phyloP scores from a whole-genome alignment of 2,329 filamentous ascomycete species.

The Peltaster fructicola region DNA sequence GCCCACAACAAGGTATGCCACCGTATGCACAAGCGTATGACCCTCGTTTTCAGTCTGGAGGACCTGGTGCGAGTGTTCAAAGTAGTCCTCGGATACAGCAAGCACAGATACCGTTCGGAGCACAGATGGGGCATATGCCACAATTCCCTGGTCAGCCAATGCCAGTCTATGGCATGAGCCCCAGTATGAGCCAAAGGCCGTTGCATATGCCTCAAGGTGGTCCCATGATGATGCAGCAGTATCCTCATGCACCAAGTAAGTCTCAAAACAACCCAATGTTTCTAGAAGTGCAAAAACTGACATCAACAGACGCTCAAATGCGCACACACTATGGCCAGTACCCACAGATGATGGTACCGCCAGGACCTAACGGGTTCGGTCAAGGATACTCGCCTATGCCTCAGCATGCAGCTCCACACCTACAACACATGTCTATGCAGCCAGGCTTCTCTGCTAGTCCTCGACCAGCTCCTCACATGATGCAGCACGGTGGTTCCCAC shows the following conservation, averaged over 20 bases:
- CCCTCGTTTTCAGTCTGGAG: conserved; percentile 71
- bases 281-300: conserved; percentile 26
- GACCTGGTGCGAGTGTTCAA: conserved; percentile 53
- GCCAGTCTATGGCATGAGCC: conserved; percentile 52
- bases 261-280: conserved; percentile 32
- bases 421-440: conserved; percentile 15
- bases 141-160: conserved; percentile 56
- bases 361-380: conserved; percentile 39
- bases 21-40: conserved; percentile 47
- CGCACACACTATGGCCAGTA: conserved; percentile 31
- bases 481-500: conserved; percentile 87
- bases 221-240: conserved; percentile 12
- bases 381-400: conserved; percentile 40
- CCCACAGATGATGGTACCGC: conserved; percentile 16
- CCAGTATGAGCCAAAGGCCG: conserved; percentile 36
- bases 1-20: conserved; percentile 39
- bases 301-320: conserved; percentile 5
- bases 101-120: conserved; percentile 24
- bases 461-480: conserved; percentile 79
- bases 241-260: conserved; percentile 11
- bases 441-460: conserved; percentile 57
- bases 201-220: conserved; percentile 8
- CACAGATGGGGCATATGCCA: conserved; percentile 25
- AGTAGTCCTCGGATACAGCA: conserved; percentile 66
- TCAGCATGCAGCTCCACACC: conserved; percentile 51